These are phyloP conservation scores for Coprinopsis cinerea DNA, from an alignment of 768 basidiomycete genomes.

Conservation along the genomic window DNA sequence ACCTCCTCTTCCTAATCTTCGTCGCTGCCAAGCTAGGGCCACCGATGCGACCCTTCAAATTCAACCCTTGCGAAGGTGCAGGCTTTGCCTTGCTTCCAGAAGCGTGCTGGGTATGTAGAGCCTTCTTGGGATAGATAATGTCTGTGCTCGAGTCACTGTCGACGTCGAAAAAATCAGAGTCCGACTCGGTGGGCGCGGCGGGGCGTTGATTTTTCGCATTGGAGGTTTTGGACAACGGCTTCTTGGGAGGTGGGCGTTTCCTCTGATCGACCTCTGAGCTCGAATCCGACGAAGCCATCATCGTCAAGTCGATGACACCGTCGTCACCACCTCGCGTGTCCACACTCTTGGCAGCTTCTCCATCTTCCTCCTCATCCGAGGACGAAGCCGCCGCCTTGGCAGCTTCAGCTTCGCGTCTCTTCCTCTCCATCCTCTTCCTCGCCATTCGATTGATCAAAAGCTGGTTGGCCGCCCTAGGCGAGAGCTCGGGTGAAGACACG, in stretches of 20 bases:
- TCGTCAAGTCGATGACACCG: too few species aligned
- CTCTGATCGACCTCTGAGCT: too few species aligned
- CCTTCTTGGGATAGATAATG: neutral
- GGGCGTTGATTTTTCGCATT: too few species aligned
- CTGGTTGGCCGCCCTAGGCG: neutral
- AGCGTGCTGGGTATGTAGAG: too few species aligned
- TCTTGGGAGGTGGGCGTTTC: too few species aligned
- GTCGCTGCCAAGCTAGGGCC: neutral
- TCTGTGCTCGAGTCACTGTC: slow-evolving; percentile 1
- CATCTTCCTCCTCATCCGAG: too few species aligned
- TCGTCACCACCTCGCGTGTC: neutral
- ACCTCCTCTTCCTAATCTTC: neutral
- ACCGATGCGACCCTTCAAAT: neutral
- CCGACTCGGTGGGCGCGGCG: too few species aligned
- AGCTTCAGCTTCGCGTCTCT: neutral
- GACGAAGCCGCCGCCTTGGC: too few species aligned
- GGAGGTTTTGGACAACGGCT: too few species aligned
- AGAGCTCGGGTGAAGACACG: neutral
- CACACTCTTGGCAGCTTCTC: neutral
- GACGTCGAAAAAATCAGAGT: neutral
- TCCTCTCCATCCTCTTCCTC: neutral
- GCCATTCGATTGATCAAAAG: too few species aligned
- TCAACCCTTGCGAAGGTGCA: neutral
- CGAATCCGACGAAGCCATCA: too few species aligned
- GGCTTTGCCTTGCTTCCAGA: neutral